Base-by-base conservation (phyloP, 371 early-diverging fungal genomes). In the Apophysomyces elegans region DNA sequence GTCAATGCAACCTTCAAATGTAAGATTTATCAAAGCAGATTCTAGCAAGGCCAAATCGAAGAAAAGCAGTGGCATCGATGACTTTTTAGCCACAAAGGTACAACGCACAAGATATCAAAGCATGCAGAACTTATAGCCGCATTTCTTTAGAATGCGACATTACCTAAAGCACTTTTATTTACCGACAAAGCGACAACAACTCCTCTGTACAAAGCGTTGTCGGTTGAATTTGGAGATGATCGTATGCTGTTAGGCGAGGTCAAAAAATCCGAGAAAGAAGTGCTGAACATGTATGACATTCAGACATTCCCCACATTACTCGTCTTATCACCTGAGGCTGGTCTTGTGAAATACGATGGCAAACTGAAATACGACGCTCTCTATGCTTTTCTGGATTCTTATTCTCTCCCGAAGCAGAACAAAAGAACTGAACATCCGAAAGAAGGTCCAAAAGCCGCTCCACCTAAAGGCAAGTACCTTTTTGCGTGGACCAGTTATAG, bases 161-260 rank as follows among this genome's bases (percentile, higher is more conserved):
- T 80, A 70, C 87, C 83, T 11, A 86, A 94, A 77, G 88, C 88
- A 6, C 64, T 97, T 1, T 76, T 96, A 37, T 91, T 94, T 59
- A 91, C 94, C 0, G 79, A 89, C 56, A 94, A 94, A 63, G 56
- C 84, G 14, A 75, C 78, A 2, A 87, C 92, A 0, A 87, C 96
- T 16, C 85, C 91, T 39, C 82, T 97, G 57, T 91, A 91, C 81
- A 95, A 94, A 74, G 92, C 94, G 18, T 67, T 97, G 8, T 92
- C 95, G 4, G 84, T 91, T 35, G 91, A 91, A 58, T 91, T 88
- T 72, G 72, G 63, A 3, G 75, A 84, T 56, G 80, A 85, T 61
- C 85, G 86, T 36, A 73, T 95, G 74, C 47, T 83, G 43, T 80
- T 96, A 43, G 96, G 91, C 4, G 91, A 91, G 65, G 90, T 92